Base-by-base conservation (phyloP, 2,329 filamentous ascomycete species). In the Xylaria sp. region DNA sequence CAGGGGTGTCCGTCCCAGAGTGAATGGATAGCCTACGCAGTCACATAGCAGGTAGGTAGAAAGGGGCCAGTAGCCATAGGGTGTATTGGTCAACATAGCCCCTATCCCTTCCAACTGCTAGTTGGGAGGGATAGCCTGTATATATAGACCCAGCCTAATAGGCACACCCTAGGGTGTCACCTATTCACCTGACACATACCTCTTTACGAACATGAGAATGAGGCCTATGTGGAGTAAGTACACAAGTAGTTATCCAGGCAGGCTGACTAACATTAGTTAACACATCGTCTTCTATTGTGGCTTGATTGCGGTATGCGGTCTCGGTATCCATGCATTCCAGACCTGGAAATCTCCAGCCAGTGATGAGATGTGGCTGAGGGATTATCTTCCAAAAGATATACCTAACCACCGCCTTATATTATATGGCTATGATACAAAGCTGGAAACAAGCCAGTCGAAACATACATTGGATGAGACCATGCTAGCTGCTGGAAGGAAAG, bases 371-470 rank as follows among this genome's bases (percentile, higher is more conserved):
- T 79, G 76, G 78, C 61, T 79, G 16, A 72, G 75, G 13, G 77
- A 79, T 54, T 78, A 67, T 29, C 71, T 79, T 4, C 73, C 75
- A 0, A 5, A 53, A 2, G 72, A 75, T 6, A 9, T 78, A 2
- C 69, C 71, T 1, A 69, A 71, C 1, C 65, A 68, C 35, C 72
- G 77, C 23, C 63, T 79, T 1, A 54, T 79, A 4, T 29, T 77
- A 23, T 79, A 79, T 57, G 77, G 78, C 12, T 79, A 79, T 55
- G 69, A 79, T 65, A 76, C 76, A 9, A 66, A 32, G 6, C 68
- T 78, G 13, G 60, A 59, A 2, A 63, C 63, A 16, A 78, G 71
- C 25, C 35, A 59, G 3, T 73, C 71, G 3, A 75, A 74, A 55
- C 44, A n/a, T n/a, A n/a, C n/a, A n/a, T n/a, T n/a, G n/a, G n/a